Base-by-base conservation (phyloP, 202 grass and related monocot species). In the Schoenoplectus triqueter region DNA sequence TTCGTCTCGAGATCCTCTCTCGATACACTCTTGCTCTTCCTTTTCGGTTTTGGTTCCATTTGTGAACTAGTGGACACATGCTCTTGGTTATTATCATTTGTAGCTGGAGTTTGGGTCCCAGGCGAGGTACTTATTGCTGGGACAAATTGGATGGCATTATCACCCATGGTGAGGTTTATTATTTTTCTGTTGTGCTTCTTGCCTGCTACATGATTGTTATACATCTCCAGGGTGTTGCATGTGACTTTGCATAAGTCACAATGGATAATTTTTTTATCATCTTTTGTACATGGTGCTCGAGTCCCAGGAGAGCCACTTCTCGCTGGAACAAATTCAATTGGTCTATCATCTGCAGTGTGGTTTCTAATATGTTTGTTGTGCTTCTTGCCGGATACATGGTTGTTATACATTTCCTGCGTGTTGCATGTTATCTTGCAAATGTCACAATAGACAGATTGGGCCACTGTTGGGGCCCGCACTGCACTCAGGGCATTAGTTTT, bases 341-440 rank as follows among this genome's bases (percentile, higher is more conserved):
- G 21, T 83, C n/a, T 69, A 83, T 66, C 62, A 2, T 22, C 48
- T 41, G 22, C 47, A 7, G 65, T 59, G 48, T 31, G 22, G 13
- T 85, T 80, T 69, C 80, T 57, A 57, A 85, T 78, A 17, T 73
- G 79, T 72, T 60, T 84, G 64, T 72, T 85, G 51, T 88, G 87
- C 46, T 88, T 88, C 46, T 88, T 84, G 20, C 87, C 87, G 18
- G 40, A 20, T 70, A 84, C 77, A 62, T 85, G 87, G 39, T 71
- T 88, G 78, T 85, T 84, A 72, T 79, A 70, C 52, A 88, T 84
- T 60, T 88, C 87, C 21, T 64, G 50, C 1, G 61, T 84, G 50
- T 88, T 88, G 77, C 87, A 88, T 19, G 64, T 59, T 40, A 80
- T 80, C 17, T 80, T 88, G 66, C 87, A 88, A 73, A 88, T 19